phyloP scores from a whole-genome alignment of 176 grass and related monocot genomes.

The Rhynchospora breviuscula region DNA sequence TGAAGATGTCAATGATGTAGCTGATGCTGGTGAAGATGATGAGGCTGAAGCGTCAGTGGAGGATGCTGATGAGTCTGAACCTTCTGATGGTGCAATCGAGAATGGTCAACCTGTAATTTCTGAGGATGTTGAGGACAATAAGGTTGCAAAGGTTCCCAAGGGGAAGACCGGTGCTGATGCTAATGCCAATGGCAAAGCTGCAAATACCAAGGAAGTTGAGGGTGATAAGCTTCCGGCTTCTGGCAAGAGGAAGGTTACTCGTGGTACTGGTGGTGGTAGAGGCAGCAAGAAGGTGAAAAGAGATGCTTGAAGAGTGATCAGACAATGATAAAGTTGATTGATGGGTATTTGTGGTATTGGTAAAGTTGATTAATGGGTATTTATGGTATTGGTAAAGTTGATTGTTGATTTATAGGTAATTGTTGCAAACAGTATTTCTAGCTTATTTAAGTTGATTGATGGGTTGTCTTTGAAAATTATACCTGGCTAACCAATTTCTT shows the following conservation, averaged over 20 bases:
- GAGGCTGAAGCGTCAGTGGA: not conserved
- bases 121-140: not conserved
- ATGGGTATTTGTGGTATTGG: not conserved
- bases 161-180: not conserved
- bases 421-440: not conserved
- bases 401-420: not conserved
- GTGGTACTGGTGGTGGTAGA: not conserved
- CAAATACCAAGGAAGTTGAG: slow-evolving; percentile 27
- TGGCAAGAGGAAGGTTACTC: slow-evolving; percentile 30
- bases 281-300: slow-evolving; percentile 28
- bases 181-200: slow-evolving; percentile 30
- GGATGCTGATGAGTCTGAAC: not conserved
- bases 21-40: not conserved
- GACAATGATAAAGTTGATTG: not conserved
- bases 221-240: not conserved
- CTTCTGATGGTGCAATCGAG: not conserved
- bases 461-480: slow-evolving; percentile 6
- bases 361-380: slow-evolving; percentile 1
- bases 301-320: not conserved
- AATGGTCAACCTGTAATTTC: not conserved
- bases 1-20: slow-evolving; percentile 17
- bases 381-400: not conserved
- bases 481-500: not conserved
- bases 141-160: not conserved
- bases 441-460: not conserved